These are phyloP conservation scores for Rhynchospora pubera DNA, from an alignment of 176 grass and related monocot species.

Conservation along the genomic window DNA sequence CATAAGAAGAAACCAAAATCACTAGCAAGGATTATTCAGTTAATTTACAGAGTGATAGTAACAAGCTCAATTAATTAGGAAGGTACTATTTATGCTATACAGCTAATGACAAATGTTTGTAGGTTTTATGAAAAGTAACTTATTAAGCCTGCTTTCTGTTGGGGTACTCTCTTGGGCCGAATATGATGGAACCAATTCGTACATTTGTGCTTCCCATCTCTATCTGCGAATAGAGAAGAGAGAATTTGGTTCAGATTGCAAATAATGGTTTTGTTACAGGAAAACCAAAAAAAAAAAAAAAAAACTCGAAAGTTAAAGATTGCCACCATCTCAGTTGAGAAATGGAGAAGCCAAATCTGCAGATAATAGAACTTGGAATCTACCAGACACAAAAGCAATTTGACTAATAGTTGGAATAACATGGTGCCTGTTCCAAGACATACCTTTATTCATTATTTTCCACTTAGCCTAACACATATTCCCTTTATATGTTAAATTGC, in stretches of 20 bases:
- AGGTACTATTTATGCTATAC: not conserved
- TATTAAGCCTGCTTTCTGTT: constrained; percentile 20
- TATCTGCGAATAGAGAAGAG: constrained; percentile 30
- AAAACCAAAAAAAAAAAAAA: not conserved
- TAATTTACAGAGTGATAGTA: not conserved
- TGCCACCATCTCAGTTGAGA: not conserved
- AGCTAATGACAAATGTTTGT: not conserved
- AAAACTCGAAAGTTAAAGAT: not conserved
- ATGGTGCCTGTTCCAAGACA: not conserved
- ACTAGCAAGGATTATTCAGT: not conserved
- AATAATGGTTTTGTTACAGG: not conserved
- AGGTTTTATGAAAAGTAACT: not conserved
- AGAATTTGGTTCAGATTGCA: not conserved
- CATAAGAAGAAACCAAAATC: not conserved
- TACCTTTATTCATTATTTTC: not conserved
- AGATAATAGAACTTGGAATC: not conserved
- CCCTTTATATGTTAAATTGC: not conserved
- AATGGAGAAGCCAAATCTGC: not conserved
- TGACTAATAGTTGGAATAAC: not conserved
- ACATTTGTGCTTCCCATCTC: constrained; percentile 73
- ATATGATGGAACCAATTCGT: constrained; percentile 68
- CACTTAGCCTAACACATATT: not conserved
- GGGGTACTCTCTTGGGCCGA: constrained; percentile 72
- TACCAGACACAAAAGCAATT: not conserved
- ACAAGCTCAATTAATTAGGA: not conserved